Conservation (phyloP, 768 basidiomycete species). For the Obba rivulosa region DNA sequence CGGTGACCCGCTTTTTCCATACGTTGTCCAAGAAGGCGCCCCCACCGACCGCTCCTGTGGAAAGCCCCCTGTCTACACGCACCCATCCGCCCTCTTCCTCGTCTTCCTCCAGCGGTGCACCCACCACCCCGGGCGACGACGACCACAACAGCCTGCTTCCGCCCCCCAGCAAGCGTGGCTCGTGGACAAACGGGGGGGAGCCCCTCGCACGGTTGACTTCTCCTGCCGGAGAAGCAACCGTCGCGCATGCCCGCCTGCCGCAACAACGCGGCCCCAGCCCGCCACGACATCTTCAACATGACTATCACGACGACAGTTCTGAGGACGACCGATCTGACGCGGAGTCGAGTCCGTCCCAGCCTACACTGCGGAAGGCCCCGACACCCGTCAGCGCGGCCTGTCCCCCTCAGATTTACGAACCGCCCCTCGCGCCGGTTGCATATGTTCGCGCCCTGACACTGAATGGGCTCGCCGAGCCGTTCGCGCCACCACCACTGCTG, state of each 20-base stretch:
- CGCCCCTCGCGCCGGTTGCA: conserved; percentile 20
- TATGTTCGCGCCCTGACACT: conserved; percentile 39
- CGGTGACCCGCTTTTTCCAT: conserved; percentile 19
- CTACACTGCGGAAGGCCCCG: neutral
- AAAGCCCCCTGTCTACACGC: neutral
- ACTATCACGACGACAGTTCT: neutral
- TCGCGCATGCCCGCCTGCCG: conserved; percentile 2
- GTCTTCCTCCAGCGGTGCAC: conserved; percentile 57
- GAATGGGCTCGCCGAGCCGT: conserved; percentile 39
- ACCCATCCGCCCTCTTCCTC: conserved; percentile 35
- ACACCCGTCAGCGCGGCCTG: neutral
- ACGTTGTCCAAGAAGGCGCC: conserved; percentile 16
- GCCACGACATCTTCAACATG: conserved; percentile 8
- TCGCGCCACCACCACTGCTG: conserved; percentile 45
- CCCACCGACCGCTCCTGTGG: no score
- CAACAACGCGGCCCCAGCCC: conserved; percentile 4
- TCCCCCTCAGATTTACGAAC: neutral
- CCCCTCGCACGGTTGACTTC: no score
- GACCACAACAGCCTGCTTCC: conserved; percentile 3
- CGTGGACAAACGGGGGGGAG: no score
- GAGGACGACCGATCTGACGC: neutral
- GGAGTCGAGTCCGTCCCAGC: neutral
- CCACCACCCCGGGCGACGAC: conserved; percentile 57
- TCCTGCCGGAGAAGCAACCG: neutral
- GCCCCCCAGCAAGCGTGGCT: no score